These are phyloP conservation scores for Gossypium mustelinum DNA, from an alignment of 345 rosid genomes.

Conservation along the genomic window DNA sequence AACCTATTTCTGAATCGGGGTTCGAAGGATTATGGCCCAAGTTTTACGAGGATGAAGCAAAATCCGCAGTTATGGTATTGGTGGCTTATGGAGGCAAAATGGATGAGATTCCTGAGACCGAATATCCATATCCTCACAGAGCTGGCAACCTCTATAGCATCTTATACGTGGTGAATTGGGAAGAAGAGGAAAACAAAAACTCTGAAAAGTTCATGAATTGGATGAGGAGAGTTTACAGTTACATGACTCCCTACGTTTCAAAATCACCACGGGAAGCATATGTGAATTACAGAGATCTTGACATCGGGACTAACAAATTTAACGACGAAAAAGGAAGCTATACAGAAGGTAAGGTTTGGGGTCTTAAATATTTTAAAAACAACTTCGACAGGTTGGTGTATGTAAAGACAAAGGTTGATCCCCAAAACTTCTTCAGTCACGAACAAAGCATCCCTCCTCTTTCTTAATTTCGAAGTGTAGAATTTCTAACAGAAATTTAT, in stretches of 20 bases:
- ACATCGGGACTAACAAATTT: background rate
- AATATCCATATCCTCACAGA: conserved; percentile 59
- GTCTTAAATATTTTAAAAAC: background rate
- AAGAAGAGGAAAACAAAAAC: conserved; percentile 23
- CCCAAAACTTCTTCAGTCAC: background rate
- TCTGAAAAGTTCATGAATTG: conserved; percentile 25
- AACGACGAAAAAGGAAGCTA: background rate
- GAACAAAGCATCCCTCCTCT: conserved; percentile 1
- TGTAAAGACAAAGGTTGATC: background rate
- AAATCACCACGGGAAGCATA: conserved; percentile 60
- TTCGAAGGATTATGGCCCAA: conserved; percentile 40
- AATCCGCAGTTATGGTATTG: conserved; percentile 28
- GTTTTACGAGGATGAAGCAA: conserved; percentile 36
- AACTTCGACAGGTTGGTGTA: background rate
- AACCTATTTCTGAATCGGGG: conserved; percentile 23
- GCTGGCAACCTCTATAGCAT: conserved; percentile 54
- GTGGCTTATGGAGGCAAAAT: conserved; percentile 61
- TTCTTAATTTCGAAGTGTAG: too few relatives aligned
- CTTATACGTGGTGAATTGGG: conserved; percentile 45
- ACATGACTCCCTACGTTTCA: conserved; percentile 55
- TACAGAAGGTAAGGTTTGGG: background rate
- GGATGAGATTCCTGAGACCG: conserved; percentile 32
- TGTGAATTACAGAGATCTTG: conserved; percentile 12
- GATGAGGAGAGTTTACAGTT: conserved; percentile 35
- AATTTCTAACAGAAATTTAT: too few relatives aligned